Evolutionary conservation across 257 asterid genomes (phyloP).

Genomic region (Penstemon barbatus): DNA sequence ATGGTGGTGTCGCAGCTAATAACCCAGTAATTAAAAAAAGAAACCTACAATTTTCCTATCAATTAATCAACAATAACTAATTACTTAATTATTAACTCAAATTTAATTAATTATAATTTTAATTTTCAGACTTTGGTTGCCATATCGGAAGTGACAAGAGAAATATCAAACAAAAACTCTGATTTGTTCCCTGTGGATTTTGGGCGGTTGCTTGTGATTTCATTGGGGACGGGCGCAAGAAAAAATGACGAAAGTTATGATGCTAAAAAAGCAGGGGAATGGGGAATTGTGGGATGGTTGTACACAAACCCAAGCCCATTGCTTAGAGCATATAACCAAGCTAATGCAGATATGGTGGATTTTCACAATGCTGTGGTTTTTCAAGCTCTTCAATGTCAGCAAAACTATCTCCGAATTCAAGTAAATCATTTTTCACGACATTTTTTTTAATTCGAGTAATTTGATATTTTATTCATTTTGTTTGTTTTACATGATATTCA

Average conservation of each 20-base stretch:
- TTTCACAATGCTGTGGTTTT: constrained; percentile 50
- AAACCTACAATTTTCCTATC: neutral
- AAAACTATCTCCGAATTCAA: constrained; percentile 64
- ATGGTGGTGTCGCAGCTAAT: constrained; percentile 65
- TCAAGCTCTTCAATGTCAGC: constrained; percentile 47
- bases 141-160: constrained; percentile 46
- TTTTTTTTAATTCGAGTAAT: neutral
- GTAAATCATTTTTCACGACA: constrained; percentile 26
- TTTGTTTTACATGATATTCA: neutral
- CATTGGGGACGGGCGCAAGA: constrained; percentile 58
- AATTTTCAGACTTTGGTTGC: constrained; percentile 55
- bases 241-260: constrained; percentile 39
- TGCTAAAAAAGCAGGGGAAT: constrained; percentile 43
- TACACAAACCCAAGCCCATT: constrained; percentile 43
- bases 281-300: constrained; percentile 69
- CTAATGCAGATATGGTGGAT: constrained; percentile 62
- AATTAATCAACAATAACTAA: neutral
- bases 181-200: constrained; percentile 46
- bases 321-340: constrained; percentile 36
- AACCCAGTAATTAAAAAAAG: constrained; percentile 49
- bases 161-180: constrained; percentile 30
- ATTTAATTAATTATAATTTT: neutral
- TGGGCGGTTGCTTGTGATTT: constrained; percentile 51
- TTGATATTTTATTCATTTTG: neutral
- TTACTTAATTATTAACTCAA: neutral